Evolutionary conservation across 441 rosid species (phyloP).

Genomic region (Populus trichocarpa): DNA sequence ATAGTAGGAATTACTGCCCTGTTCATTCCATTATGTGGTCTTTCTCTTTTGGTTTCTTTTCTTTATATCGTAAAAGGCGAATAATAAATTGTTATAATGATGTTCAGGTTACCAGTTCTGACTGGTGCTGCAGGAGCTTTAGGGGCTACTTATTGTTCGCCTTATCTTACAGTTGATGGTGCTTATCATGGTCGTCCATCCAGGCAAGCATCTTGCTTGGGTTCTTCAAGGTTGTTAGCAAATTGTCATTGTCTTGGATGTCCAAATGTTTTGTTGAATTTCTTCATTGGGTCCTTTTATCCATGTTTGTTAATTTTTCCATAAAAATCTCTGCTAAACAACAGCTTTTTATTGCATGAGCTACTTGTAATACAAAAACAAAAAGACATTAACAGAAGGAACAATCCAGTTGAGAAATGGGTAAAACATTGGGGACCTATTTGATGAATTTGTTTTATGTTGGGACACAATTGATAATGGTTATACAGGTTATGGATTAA

Average conservation of each 20-base stretch:
- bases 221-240: constrained; percentile 54
- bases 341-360: neutral
- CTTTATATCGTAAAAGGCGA: neutral
- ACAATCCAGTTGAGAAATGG: neutral
- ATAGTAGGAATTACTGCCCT: neutral
- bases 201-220: constrained; percentile 52
- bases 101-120: constrained; percentile 79
- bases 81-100: constrained; percentile 7
- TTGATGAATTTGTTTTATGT: neutral
- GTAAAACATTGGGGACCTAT: neutral
- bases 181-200: constrained; percentile 55
- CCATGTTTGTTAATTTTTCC: neutral
- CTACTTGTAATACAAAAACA: neutral
- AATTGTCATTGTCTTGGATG: neutral
- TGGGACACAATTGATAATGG: neutral
- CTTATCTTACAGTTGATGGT: constrained; percentile 72
- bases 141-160: constrained; percentile 74
- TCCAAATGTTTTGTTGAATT: neutral
- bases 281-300: neutral
- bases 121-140: constrained; percentile 83
- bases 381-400: neutral
- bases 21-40: neutral
- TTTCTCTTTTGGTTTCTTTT: neutral
- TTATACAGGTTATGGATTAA: neutral
- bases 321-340: neutral